These are phyloP conservation scores for Hanseniaspora nectarophila DNA, from an alignment of 805 yeast species.

Conservation along the genomic window DNA sequence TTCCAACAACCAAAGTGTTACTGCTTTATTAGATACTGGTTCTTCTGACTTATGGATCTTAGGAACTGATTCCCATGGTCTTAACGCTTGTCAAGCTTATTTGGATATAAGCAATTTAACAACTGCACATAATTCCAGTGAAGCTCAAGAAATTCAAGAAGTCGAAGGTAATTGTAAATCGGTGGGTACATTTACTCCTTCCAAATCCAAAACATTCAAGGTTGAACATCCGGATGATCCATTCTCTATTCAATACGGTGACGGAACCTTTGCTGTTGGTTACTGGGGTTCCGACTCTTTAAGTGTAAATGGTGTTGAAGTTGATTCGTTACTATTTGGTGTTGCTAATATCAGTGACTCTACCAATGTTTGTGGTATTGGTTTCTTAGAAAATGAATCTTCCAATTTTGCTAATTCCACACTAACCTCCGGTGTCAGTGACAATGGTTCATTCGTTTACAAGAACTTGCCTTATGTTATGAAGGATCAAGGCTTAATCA, in stretches of 20 bases:
- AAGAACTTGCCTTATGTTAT: slow-evolving; percentile 55
- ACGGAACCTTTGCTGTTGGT: slow-evolving; percentile 36
- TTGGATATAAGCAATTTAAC: background rate
- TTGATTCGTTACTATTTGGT: slow-evolving; percentile 54
- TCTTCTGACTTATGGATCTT: slow-evolving; percentile 63
- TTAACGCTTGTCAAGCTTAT: background rate
- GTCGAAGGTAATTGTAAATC: background rate
- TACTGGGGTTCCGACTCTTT: slow-evolving; percentile 45
- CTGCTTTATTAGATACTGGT: slow-evolving; percentile 58
- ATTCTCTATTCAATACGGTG: slow-evolving; percentile 43
- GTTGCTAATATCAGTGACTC: slow-evolving; percentile 58
- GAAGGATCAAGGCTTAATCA: slow-evolving; percentile 45
- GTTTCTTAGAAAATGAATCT: slow-evolving; percentile 45
- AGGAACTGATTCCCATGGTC: background rate
- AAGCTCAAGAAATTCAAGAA: background rate
- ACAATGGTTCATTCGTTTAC: slow-evolving; percentile 33
- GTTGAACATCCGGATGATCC: background rate
- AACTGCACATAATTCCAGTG: background rate
- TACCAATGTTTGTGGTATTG: slow-evolving; percentile 54
- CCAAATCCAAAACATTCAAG: background rate
- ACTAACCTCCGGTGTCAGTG: no score
- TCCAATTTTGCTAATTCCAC: background rate
- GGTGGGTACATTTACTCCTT: background rate
- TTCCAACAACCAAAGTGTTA: slow-evolving; percentile 40
- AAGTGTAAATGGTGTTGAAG: slow-evolving; percentile 37